Evolutionary conservation across 495 filamentous ascomycete genomes (phyloP), one percentile per base, ranked within the genome.

Genomic region (Talaromyces ruber): DNA sequence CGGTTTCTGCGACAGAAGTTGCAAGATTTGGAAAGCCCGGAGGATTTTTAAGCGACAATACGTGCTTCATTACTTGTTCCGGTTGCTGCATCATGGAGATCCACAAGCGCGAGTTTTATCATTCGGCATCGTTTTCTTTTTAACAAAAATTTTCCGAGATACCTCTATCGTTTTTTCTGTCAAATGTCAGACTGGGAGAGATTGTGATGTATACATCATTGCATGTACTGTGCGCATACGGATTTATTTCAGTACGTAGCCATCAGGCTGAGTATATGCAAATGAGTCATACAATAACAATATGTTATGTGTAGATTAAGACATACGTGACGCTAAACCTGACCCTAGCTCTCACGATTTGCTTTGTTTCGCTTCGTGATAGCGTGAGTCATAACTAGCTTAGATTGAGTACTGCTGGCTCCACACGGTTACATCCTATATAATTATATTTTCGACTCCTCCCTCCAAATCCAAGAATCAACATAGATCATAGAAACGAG

Each of bases 1-100:
- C 67, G 71, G 14, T 80, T 80, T 57, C 67, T 80, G 6, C 67
- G 72, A 1, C 71, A 76, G 56, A 80, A 80, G 54, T 22, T 80
- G n/a, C 60, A 68, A 57, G 77, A 78, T 62, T 61, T 80, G 16
- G 74, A 77, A 57, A 76, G 74, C 45, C 77, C 77, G 1, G 77
- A 80, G 47, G 77, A 80, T 63, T 80, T 80, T 58, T 80, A 63
- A 69, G 1, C 30, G 7, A 9, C 21, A 21, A 22, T 30, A 24
- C 29, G 56, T 26, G 4, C 22, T n/a, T 43, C 14, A 24, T 47
- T 6, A 14, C 51, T 53, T 6, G 1, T 53, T 53, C 9, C 22
- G n/a, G 9, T 52, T 52, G 6, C 12, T 39, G 34, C 34, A 52
- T 52, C 47, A 25, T 22, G 24, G 24, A 22, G 6, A 52, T 3